These are phyloP conservation scores for Xylaria sp. DNA, from an alignment of 2,329 filamentous ascomycete species.

Conservation along the genomic window DNA sequence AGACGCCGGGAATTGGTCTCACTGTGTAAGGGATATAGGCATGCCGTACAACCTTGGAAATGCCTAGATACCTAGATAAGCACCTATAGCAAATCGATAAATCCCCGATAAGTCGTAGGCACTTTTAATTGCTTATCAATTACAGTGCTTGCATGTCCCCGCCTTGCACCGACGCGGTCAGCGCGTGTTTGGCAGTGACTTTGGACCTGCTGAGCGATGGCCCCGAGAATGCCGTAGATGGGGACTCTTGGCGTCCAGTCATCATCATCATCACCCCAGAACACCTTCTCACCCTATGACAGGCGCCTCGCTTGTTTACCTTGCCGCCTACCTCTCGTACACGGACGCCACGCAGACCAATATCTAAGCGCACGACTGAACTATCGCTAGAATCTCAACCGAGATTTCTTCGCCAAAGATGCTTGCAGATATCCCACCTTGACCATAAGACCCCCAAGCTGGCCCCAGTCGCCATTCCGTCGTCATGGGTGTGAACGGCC, in stretches of 20 bases:
- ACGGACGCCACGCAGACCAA: too few relatives aligned
- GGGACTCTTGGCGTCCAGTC: background rate
- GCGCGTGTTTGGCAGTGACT: too few relatives aligned
- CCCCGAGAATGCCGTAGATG: background rate
- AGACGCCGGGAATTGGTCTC: background rate
- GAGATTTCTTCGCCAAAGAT: conserved; percentile 8
- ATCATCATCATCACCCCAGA: background rate
- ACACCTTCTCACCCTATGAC: background rate
- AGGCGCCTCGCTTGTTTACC: too few relatives aligned
- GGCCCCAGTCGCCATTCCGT: conserved; percentile 17
- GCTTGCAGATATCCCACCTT: conserved; percentile 23
- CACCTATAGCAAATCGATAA: background rate
- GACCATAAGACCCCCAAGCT: conserved; percentile 11
- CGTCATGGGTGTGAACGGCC: conserved; percentile 93
- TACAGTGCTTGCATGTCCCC: background rate
- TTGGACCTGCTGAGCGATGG: too few relatives aligned
- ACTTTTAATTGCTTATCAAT: background rate
- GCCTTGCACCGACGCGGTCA: background rate
- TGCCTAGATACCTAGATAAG: background rate
- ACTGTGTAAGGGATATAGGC: too few relatives aligned
- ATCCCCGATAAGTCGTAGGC: background rate
- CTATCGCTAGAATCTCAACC: too few relatives aligned
- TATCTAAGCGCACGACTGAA: too few relatives aligned
- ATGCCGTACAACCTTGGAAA: too few relatives aligned
- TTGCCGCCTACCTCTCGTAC: too few relatives aligned